Conservation (phyloP, 768 basidiomycete genomes). For the Suillus paluster region DNA sequence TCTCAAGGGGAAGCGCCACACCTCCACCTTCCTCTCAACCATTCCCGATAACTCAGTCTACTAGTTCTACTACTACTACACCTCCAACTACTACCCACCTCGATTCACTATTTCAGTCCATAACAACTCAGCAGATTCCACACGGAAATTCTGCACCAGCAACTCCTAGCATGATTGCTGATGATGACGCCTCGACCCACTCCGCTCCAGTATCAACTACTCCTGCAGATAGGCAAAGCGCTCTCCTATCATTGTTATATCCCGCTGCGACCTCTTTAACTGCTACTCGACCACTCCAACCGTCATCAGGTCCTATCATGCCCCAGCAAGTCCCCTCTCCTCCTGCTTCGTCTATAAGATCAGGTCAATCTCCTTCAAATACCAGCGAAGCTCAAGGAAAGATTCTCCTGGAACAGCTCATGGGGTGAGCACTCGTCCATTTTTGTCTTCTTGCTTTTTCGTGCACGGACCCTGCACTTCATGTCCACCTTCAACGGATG, state of each 20-base stretch:
- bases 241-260: slow-evolving; percentile 72
- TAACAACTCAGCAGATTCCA: slow-evolving; percentile 49
- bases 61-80: slow-evolving; percentile 45
- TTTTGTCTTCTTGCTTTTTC: neutral
- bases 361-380: slow-evolving; percentile 58
- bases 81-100: slow-evolving; percentile 66
- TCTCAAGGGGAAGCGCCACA: slow-evolving; percentile 55
- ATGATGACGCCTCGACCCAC: slow-evolving; percentile 46
- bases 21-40: slow-evolving; percentile 46
- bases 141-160: slow-evolving; percentile 49
- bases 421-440: slow-evolving; percentile 63
- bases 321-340: slow-evolving; percentile 73
- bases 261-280: slow-evolving; percentile 46
- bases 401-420: slow-evolving; percentile 77
- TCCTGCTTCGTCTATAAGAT: slow-evolving; percentile 60
- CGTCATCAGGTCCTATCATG: slow-evolving; percentile 28
- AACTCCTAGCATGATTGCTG: slow-evolving; percentile 46
- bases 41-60: slow-evolving; percentile 38
- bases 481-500: neutral
- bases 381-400: slow-evolving; percentile 70
- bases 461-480: slow-evolving; percentile 13
- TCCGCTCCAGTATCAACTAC: slow-evolving; percentile 35
- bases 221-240: slow-evolving; percentile 72
- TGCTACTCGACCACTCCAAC: slow-evolving; percentile 18
- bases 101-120: slow-evolving; percentile 69